Evolutionary conservation across 2,329 filamentous ascomycete genomes (phyloP), one percentile per base, ranked within the genome.

Genomic region (Penicillium janthinellum): DNA sequence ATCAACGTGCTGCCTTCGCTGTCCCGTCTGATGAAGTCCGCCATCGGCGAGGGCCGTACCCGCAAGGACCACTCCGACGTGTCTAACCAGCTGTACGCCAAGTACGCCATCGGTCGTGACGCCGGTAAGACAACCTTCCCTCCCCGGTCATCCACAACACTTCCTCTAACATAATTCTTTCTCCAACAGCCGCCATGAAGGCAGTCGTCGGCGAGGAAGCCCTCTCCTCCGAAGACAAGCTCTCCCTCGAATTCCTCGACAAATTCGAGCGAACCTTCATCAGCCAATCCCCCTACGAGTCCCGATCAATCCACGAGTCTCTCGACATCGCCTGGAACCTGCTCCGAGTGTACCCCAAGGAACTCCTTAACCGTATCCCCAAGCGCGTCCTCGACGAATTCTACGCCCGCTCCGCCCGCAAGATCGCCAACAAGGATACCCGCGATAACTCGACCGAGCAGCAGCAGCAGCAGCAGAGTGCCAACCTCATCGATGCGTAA

Each of bases 1-100:
- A 99, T 99, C 84, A 99, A 99, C 82, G 95, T 99, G 65, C 83
- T 99, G 63, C 95, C 95, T 25, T 99, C 95, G 50, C 89, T 99
- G 41, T 99, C 95, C 25, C 95, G 95, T 87, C 90, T 99, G 75
- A 99, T 99, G 95, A 99, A 99, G 82, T 99, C 95, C 73, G 95
- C 95, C 77, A 99, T 99, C 73, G 95, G 95, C 71, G 93, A 98
- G 81, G 92, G 92, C 66, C 94, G 93, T 85, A 99, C 95, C 28
- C 90, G 95, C 72, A 93, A 91, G 79, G 96, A 99, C 73, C 95
- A 99, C 80, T 91, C 92, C 70, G 95, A 99, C 81, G 95, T 99
- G 53, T 99, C 95, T 69, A 99, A 99, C 84, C 95, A 99, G 84
- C 86, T 99, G 66, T 99, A 99, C 78, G 95, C 95, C 81, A 99